Percentiles rank a stretch among this genome's conserved stretches.
Evolutionary conservation across 371 early-diverging fungal genomes (phyloP).

Genomic region (Haplosporangium sp.): DNA sequence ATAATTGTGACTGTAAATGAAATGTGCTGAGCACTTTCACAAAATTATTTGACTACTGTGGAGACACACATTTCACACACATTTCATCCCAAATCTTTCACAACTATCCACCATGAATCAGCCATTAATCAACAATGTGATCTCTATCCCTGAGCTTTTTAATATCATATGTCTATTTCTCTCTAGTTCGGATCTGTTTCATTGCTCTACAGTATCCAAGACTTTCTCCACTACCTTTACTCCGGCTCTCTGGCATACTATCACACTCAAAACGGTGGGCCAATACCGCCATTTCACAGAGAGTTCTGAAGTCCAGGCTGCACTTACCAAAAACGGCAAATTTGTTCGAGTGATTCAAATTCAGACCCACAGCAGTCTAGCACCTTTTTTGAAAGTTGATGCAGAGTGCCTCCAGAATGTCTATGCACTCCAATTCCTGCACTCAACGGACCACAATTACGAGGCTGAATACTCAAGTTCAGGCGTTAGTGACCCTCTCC

Average conservation of each 20-base stretch:
- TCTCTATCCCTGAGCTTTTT: too few species aligned
- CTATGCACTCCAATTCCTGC: not conserved
- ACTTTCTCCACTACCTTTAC: conserved; percentile 1
- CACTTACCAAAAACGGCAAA: conserved; percentile 1
- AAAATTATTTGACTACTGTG: too few species aligned
- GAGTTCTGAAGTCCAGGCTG: conserved; percentile 11
- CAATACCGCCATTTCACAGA: conserved; percentile 18
- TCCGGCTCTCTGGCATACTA: conserved; percentile 12
- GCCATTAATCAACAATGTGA: too few species aligned
- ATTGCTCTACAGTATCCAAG: conserved; percentile 6
- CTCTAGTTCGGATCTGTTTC: not conserved
- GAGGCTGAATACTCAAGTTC: not conserved
- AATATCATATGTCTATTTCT: not conserved
- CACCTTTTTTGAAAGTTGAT: conserved; percentile 5
- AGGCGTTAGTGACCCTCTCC: not conserved
- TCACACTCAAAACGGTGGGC: conserved; percentile 9
- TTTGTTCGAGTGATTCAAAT: conserved; percentile 8
- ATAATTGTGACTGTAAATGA: too few species aligned
- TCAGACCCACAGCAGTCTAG: conserved; percentile 15
- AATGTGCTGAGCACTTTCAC: too few species aligned
- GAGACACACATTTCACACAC: too few species aligned
- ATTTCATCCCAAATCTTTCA: too few species aligned
- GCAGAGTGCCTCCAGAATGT: not conserved
- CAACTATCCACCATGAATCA: too few species aligned
- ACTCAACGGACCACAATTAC: not conserved